Evolutionary conservation across 306 rosid genomes (phyloP), one percentile per base, ranked within the genome.

Genomic region (Myrica gale): DNA sequence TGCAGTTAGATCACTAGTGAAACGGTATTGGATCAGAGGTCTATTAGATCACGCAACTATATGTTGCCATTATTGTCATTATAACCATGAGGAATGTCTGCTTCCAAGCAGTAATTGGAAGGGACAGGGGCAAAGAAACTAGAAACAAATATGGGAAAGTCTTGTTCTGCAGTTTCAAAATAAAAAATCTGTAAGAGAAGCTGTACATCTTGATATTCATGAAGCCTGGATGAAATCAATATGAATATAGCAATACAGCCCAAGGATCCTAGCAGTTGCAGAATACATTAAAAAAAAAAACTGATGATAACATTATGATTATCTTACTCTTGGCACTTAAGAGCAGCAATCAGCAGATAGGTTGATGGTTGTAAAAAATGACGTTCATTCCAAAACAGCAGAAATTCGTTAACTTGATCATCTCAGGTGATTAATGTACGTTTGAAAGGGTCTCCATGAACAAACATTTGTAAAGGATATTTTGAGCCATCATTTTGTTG

Each of bases 391-490:
- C 44, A 7, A 21, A 63, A 7, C 20, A 63, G 69, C 69, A 6
- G 5, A 63, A 63, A 37, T 39, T 37, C 47, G 2, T 21, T 5
- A 63, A 37, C 21, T 63, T 63, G 32, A 39, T 17, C 21, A 63
- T 63, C 47, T 7, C 16, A 39, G 69, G 8, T 65, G 23, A 41
- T 16, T 1, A 42, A 17, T 2, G 19, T 65, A 41, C 7, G 69
- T 65, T 16, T 12, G 26, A 65, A 11, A 65, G 4, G 26, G 48
- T 20, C 17, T 62, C 46, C 21, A 16, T 62, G 2, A 61, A 62
- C 68, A 67, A 46, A 71, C 76, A 71, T 80, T 37, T 74, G 63
- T 54, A 61, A 72, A 65, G 52, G 60, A 50, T 62, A 53, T 68
- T 70, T 42, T 48, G 26, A 11, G 48, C 66, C 16, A 41, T 37